These are phyloP conservation scores for Termitomyces sp. DNA, from an alignment of 768 basidiomycete species.

Conservation along the genomic window DNA sequence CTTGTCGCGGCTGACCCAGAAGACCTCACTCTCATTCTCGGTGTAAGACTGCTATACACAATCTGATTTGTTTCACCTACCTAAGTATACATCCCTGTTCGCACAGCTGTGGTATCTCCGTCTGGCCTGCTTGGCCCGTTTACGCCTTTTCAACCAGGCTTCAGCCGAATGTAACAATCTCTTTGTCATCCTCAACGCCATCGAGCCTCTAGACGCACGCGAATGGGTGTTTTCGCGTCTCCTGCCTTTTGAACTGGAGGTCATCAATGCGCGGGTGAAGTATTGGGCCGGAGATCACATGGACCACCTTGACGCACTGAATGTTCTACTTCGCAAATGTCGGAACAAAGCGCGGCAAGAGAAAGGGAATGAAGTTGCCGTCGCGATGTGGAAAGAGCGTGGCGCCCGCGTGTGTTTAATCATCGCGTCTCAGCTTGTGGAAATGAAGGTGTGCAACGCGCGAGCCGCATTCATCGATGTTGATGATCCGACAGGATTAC, in stretches of 20 bases:
- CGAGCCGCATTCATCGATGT: neutral
- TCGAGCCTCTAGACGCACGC: slow-evolving; percentile 47
- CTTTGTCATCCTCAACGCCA: slow-evolving; percentile 60
- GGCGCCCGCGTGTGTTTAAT: slow-evolving; percentile 71
- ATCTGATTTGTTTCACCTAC: neutral
- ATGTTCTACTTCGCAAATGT: slow-evolving; percentile 57
- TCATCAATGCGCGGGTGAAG: slow-evolving; percentile 67
- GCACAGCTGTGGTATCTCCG: slow-evolving; percentile 79
- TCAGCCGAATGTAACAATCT: slow-evolving; percentile 80
- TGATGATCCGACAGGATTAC: slow-evolving; percentile 46
- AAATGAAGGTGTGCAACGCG: slow-evolving; percentile 61
- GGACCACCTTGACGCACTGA: slow-evolving; percentile 73
- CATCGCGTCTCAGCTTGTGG: slow-evolving; percentile 74
- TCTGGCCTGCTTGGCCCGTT: slow-evolving; percentile 68
- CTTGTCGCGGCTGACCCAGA: slow-evolving; percentile 67
- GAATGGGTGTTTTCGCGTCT: slow-evolving; percentile 55
- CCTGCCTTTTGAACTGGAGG: slow-evolving; percentile 56
- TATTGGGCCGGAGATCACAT: slow-evolving; percentile 82
- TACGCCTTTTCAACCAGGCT: slow-evolving; percentile 84
- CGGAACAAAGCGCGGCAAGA: slow-evolving; percentile 42
- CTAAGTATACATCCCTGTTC: neutral
- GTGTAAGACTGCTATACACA: slow-evolving; percentile 40
- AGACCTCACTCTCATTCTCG: slow-evolving; percentile 57
- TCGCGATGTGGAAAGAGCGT: slow-evolving; percentile 81
- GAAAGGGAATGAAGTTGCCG: slow-evolving; percentile 26